Evolutionary conservation across 345 rosid genomes (phyloP), one percentile per base, ranked within the genome.

Genomic region (Populus tremula): DNA sequence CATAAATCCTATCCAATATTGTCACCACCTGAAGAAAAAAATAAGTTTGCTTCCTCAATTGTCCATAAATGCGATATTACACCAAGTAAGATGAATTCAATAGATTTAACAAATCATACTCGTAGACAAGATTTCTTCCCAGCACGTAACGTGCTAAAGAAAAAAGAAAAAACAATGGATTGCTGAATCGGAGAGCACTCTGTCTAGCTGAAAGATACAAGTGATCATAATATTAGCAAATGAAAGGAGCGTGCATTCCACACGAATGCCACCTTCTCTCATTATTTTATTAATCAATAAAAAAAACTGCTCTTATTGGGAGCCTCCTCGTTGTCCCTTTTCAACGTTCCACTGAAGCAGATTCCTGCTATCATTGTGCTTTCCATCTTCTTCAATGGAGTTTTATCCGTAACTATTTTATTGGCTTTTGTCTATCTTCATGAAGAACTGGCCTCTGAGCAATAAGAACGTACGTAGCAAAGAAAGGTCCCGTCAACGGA

Each of bases 201-300:
- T 1, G 13, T 9, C 14, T 9, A 69, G 77, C 36, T 35, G 20
- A 43, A 59, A 47, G 69, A 45, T 39, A 38, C 50, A 38, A 7
- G 31, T 16, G 61, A 78, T 25, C 1, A 25, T 72, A 72, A 72
- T 29, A 39, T 67, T 41, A 72, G n/a, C 5, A 13, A 39, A 67
- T 41, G 25, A 67, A 31, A n/a, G 81, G 72, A 78, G 81, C 73
- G 77, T 73, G 77, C 35, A 67, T 73, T 78, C 76, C 81, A 78
- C 81, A 78, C 73, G 77, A 73, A 73, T 54, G 73, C 81, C 77
- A 78, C 81, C 77, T 66, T 78, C 73, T 39, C 13, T 67, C 59
- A 21, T 72, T 67, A 38, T 64, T 72, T 67, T 18, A 71, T 63
- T 33, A 61, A 14, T 9, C 38, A 45, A 10, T 39, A 7, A 39